Base-by-base conservation (phyloP, 225 moss, liverwort and hornwort genomes). In the Bryoerythrophyllum caledonicum region DNA sequence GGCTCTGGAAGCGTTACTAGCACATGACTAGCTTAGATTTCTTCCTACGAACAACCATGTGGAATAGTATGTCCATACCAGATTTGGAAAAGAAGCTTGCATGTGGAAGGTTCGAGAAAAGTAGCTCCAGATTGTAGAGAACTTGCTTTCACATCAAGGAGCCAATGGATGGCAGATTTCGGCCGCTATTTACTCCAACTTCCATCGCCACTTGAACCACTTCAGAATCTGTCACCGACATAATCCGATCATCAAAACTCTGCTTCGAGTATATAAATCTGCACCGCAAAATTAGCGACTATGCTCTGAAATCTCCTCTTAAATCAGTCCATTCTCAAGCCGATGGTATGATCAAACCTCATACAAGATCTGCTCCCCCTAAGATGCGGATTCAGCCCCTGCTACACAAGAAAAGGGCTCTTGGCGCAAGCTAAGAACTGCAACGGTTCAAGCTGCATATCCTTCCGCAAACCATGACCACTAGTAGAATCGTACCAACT, bases 131-230 rank as follows among this genome's bases (percentile, higher is more conserved):
- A 28, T 60, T 74, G 61, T 35, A 62, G 10, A 40, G 28, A 37
- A 55, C 61, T 28, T 60, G 60, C 70, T 60, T 73, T 74, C 65
- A 73, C 41, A 12, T 51, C 40, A 57, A 27, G 54, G 27, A 30
- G 60, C 54, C 16, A 70, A 20, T 12, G 13, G 34, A 60, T 32
- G 24, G 38, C 9, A 10, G 32, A 37, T 14, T 1, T 14, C 60
- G 60, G 27, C 52, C 10, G 28, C 21, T 57, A 24, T 72, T 53
- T 67, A 60, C 67, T 78, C 60, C 59, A 49, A 43, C 59, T 8
- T 67, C 72, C 62, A 66, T 75, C 55, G 26, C 25, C 63, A 28
- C n/a, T n/a, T n/a, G n/a, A n/a, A n/a, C n/a, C n/a, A n/a, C 69
- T 56, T 78, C 37, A 46, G 56, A 79, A 71, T 23, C 71, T 75